Base-by-base conservation (phyloP, 192 early-diverging fungal species). In the Backusella parvicylindrica region DNA sequence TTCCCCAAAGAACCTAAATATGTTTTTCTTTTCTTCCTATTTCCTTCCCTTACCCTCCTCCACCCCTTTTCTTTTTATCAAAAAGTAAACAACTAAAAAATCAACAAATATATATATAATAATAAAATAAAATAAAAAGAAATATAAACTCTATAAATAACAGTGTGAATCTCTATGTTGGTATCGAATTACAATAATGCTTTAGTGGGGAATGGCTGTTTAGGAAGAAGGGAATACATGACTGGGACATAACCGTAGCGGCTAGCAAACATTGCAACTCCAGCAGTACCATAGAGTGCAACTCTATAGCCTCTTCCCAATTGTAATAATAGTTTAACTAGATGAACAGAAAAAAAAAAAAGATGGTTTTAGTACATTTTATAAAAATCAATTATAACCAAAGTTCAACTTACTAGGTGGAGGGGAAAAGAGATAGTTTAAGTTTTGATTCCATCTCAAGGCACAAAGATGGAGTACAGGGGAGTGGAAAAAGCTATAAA, bases 401-500 rank as follows among this genome's bases (percentile, higher is more conserved):
- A 7, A 36, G 0, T 12, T 26, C 9, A 23, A 73, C 80, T 82
- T 86, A 86, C 85, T 77, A 47, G 86, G 86, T 30, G 86, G 86
- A 28, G 86, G 86, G 64, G 84, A 77, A 63, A 88, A 71, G 26
- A 87, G 77, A 63, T 88, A 88, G 64, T 88, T 87, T 16, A 88
- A 38, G 64, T 88, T 88, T 41, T 79, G 67, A 30, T 83, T 79
- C 18, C 77, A 77, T 49, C 79, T 70, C n/a, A 88, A 47, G 3
- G 87, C 84, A 47, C 80, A 78, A 18, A 83, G 11, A 60, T 78
- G 77, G 23, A 88, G 37, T 15, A 88, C 31, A 12, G 82, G 71
- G 7, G 86, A 87, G 64, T 88, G 87, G 64, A 84, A 88, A n/a
- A 88, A 73, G 5, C 83, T 81, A 74, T 83, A 86, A 13, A 86